Base-by-base conservation (phyloP, 306 rosid genomes). In the Hylodesmum podocarpum region DNA sequence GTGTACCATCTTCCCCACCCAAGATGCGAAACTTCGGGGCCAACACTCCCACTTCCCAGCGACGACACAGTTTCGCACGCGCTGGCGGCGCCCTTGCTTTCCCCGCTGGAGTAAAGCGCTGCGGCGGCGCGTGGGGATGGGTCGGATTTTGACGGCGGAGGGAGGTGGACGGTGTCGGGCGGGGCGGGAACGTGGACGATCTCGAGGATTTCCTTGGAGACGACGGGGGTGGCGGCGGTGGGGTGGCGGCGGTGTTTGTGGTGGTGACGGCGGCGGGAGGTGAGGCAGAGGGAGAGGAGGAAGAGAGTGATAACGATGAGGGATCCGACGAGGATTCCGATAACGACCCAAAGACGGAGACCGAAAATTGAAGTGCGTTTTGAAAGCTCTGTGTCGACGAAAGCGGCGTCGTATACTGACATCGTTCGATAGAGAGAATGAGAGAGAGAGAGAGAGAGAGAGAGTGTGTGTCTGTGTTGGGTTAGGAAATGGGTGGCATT, bases 1-100 rank as follows among this genome's bases (percentile, higher is more conserved):
- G 99, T 96, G 50, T 84, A 96, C 98, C 99, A 96, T 69, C 94
- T 86, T 0, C 99, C 99, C 99, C 99, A 96, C 2, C 99, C 99
- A 5, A 96, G 93, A 77, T 96, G 99, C 53, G 98, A 92, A 25
- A 92, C 99, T 79, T 91, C 94, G 0, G 98, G 98, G 0, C 99
- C 98, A 40, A 88, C 88, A 55, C 82, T 82, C 37, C 91, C 88
- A 46, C 94, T 84, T 40, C 90, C 88, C 12, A 43, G 44, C 12
- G 90, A 81, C 57, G 90, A 80, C 77, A 87, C 61, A 46, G 89
- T 81, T 49, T 87, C 97, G 21, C 92, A 79, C 4, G 27, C 84
- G 27, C 91, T 88, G 2, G 66, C 41, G 2, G 86, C 58, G 4
- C 82, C 91, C 24, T 80, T 75, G 43, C 97, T 92, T 87, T 95